These are phyloP conservation scores for Eutrema japonicum DNA, from an alignment of 345 rosid genomes.

Conservation along the genomic window DNA sequence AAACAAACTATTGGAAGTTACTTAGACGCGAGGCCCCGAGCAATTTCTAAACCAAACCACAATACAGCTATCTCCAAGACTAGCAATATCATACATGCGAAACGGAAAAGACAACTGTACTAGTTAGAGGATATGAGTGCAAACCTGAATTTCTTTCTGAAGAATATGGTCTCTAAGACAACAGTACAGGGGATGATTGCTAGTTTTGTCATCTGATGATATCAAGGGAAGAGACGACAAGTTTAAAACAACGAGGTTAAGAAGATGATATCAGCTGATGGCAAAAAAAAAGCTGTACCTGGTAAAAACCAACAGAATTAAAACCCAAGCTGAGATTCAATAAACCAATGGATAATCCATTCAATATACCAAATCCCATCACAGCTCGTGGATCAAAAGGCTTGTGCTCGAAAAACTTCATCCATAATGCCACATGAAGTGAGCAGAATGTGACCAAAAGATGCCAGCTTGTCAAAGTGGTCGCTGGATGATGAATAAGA, in stretches of 20 bases:
- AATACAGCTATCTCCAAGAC: conserved; percentile 5
- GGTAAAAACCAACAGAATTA: conserved; percentile 98
- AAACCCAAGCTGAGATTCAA: conserved; percentile 98
- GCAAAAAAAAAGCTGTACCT: conserved; percentile 51
- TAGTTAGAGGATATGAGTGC: background rate
- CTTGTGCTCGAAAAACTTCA: conserved; percentile 88
- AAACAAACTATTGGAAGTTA: background rate
- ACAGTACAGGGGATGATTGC: conserved; percentile 96
- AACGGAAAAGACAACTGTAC: no score
- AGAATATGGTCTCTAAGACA: conserved; percentile 87
- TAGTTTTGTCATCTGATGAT: conserved; percentile 90
- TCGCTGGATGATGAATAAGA: conserved; percentile 57
- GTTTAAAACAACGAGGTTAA: background rate
- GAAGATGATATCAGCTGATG: background rate
- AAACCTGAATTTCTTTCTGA: conserved; percentile 88
- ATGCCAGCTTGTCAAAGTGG: conserved; percentile 99
- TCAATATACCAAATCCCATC: conserved; percentile 89
- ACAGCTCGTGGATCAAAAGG: conserved; percentile 96
- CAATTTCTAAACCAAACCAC: background rate
- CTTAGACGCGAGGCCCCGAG: background rate
- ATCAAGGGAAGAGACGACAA: conserved; percentile 26
- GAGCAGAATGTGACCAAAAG: conserved; percentile 98
- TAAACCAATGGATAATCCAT: conserved; percentile 92
- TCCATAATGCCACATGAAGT: conserved; percentile 96
- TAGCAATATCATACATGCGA: background rate